phyloP scores from a whole-genome alignment of 179 eudicot genomes.

The Corrigiola litoralis region DNA sequence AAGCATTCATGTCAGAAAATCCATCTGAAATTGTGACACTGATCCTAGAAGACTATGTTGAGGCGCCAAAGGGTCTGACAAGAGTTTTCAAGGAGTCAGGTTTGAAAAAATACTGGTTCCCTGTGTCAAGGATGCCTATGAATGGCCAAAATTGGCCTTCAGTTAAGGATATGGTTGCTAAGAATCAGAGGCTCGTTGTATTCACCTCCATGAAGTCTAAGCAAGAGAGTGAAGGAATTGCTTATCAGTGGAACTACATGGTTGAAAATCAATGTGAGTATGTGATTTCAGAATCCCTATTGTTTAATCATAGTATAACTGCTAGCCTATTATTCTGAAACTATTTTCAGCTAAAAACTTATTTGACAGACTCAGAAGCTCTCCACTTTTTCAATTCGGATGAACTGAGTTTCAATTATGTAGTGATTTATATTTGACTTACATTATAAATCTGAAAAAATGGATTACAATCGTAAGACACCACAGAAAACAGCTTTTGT shows the following conservation, averaged over 20 bases:
- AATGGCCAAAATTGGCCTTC: conserved; percentile 74
- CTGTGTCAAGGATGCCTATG: conserved; percentile 61
- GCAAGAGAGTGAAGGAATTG: conserved; percentile 66
- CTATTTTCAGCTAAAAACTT: too few species aligned
- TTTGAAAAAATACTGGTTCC: conserved; percentile 75
- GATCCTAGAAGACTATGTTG: conserved; percentile 74
- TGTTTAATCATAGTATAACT: not conserved
- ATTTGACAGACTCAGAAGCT: too few species aligned
- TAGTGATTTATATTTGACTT: too few species aligned
- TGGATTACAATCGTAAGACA: too few species aligned
- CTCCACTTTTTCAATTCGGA: too few species aligned
- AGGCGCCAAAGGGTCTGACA: conserved; percentile 63
- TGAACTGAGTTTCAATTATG: too few species aligned
- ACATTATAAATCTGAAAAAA: too few species aligned
- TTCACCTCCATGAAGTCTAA: conserved; percentile 61
- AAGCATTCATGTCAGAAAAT: conserved; percentile 53
- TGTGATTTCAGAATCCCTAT: not conserved
- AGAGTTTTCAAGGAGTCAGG: conserved; percentile 57
- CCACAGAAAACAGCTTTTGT: too few species aligned
- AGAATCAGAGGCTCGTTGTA: conserved; percentile 69
- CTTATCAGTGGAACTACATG: conserved; percentile 85
- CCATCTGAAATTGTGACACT: conserved; percentile 79
- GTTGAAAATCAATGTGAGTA: conserved; percentile 66
- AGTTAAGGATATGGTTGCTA: conserved; percentile 69
- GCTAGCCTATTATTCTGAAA: not conserved